Percentiles rank a stretch among this genome's conserved stretches.
Conservation (phyloP, 306 rosid species). For the Rosa rugosa region DNA sequence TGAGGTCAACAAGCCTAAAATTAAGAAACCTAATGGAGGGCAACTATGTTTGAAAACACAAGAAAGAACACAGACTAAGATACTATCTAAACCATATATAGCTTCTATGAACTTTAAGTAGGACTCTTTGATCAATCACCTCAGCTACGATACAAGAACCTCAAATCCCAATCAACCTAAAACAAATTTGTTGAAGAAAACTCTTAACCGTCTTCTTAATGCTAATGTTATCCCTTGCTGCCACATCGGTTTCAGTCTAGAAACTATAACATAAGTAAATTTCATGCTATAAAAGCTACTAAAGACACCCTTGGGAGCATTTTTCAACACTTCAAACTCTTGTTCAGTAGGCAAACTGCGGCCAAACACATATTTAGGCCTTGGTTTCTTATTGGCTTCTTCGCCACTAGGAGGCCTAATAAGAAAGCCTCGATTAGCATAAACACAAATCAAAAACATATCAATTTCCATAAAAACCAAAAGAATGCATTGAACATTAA, state of each 20-base stretch:
- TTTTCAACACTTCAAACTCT: conserved; percentile 80
- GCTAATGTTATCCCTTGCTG: not conserved
- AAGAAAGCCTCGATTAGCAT: conserved; percentile 1
- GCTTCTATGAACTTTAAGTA: no score
- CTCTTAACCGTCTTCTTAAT: not conserved
- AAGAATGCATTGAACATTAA: conserved; percentile 38
- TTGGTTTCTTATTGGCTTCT: conserved; percentile 60
- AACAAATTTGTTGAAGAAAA: not conserved
- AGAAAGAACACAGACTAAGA: no score
- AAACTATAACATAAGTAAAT: not conserved
- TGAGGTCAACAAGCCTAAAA: no score
- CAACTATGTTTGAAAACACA: no score
- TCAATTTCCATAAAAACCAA: not conserved
- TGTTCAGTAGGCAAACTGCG: conserved; percentile 87
- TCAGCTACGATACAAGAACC: no score
- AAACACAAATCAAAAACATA: not conserved
- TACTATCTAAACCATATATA: no score
- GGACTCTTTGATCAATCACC: no score
- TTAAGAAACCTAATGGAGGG: no score
- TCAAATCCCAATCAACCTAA: no score
- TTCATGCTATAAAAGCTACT: not conserved
- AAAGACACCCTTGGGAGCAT: conserved; percentile 76
- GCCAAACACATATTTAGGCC: conserved; percentile 96
- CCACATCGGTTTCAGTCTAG: not conserved
- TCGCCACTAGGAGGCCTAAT: conserved; percentile 26